Percentiles rank a stretch among this genome's conserved stretches.
Conservation (phyloP, 2,329 filamentous ascomycete genomes). For the Xylaria sp. region DNA sequence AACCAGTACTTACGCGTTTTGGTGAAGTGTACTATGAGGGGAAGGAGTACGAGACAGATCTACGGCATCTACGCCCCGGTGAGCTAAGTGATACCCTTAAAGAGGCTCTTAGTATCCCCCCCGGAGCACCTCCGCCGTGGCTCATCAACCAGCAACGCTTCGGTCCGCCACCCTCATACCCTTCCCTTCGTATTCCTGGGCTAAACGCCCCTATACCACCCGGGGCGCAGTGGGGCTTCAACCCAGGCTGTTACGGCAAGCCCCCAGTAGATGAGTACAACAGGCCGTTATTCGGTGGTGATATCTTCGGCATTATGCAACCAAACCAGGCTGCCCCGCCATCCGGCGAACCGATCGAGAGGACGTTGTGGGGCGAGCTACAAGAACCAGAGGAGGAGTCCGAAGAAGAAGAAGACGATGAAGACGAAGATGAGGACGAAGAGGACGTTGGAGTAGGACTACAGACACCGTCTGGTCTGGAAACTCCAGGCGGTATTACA, state of each 20-base stretch:
- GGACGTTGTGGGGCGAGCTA: conserved; percentile 90
- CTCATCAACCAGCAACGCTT: conserved; percentile 96
- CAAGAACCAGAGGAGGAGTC: conserved; percentile 72
- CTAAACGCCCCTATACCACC: conserved; percentile 92
- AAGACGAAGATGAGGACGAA: conserved; percentile 73
- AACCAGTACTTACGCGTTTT: conserved; percentile 91
- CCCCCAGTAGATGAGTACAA: conserved; percentile 95
- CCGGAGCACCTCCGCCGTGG: conserved; percentile 94
- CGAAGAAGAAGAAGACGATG: conserved; percentile 76
- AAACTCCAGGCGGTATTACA: conserved; percentile 83
- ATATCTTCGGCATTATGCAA: conserved; percentile 84
- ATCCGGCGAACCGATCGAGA: conserved; percentile 83
- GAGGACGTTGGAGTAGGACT: conserved; percentile 72
- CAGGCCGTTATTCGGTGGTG: conserved; percentile 89
- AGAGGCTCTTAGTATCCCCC: conserved; percentile 92
- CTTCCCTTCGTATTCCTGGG: conserved; percentile 92
- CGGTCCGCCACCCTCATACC: conserved; percentile 93
- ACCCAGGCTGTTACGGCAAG: conserved; percentile 95
- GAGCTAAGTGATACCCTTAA: conserved; percentile 90
- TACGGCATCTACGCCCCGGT: conserved; percentile 88
- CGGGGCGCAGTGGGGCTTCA: conserved; percentile 93
- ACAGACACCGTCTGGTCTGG: conserved; percentile 79
- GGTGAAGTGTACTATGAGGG: conserved; percentile 99
- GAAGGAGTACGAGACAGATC: conserved; percentile 96
- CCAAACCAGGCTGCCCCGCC: conserved; percentile 54